These are phyloP conservation scores for Colletotrichum theobromicola DNA, from an alignment of 2,329 filamentous ascomycete species.

Conservation along the genomic window DNA sequence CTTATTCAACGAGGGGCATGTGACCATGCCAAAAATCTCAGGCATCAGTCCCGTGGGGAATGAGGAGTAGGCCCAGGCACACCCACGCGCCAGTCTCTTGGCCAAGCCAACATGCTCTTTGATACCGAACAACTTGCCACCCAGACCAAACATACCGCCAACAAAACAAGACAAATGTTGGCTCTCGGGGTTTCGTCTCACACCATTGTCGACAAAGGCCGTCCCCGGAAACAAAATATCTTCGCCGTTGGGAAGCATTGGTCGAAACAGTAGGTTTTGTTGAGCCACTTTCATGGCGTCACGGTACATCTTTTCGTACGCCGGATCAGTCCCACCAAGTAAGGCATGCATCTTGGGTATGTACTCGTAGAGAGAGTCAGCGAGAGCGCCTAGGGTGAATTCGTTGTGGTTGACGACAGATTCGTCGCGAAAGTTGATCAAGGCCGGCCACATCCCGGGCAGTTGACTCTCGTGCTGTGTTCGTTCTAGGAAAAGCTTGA, in stretches of 20 bases:
- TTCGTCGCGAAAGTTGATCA: slow-evolving; percentile 63
- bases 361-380: slow-evolving; percentile 49
- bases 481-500: slow-evolving; percentile 70
- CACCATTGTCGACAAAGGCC: slow-evolving; percentile 25
- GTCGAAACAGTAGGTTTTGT: slow-evolving; percentile 65
- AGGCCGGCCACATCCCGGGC: slow-evolving; percentile 76
- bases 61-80: slow-evolving; percentile 53
- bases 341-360: slow-evolving; percentile 55
- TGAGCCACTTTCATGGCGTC: slow-evolving; percentile 59
- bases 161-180: slow-evolving; percentile 57
- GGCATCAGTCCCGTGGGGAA: slow-evolving; percentile 58
- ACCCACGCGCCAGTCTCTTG: slow-evolving; percentile 53
- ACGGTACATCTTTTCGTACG: slow-evolving; percentile 64
- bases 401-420: slow-evolving; percentile 33
- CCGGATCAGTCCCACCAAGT: slow-evolving; percentile 58
- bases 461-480: slow-evolving; percentile 71
- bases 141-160: slow-evolving; percentile 56
- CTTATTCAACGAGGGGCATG: slow-evolving; percentile 44
- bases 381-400: slow-evolving; percentile 44
- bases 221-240: slow-evolving; percentile 63
- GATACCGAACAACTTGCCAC: slow-evolving; percentile 46
- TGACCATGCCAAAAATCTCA: slow-evolving; percentile 49
- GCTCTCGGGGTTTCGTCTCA: slow-evolving; percentile 33
- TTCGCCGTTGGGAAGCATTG: slow-evolving; percentile 67
- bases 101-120: slow-evolving; percentile 48